Evolutionary conservation across 176 grass and related monocot genomes (phyloP).

Genomic region (Aegilops speltoides): DNA sequence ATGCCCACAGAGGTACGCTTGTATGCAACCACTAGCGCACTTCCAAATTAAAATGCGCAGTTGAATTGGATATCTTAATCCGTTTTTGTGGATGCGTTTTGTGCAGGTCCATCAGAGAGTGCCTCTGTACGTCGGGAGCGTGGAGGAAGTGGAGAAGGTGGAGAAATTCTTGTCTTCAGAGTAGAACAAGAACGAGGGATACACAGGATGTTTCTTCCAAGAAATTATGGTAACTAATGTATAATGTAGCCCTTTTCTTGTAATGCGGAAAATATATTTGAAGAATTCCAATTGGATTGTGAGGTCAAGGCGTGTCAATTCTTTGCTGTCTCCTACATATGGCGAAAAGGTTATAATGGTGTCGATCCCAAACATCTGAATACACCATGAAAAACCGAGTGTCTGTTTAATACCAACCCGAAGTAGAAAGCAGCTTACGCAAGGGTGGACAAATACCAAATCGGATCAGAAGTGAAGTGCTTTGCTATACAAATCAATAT

Average conservation of each 20-base stretch:
- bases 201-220: background rate
- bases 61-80: background rate
- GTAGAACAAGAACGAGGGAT: background rate
- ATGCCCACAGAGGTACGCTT: slow-evolving; percentile 64
- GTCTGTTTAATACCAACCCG: too few species aligned
- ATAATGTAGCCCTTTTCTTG: slow-evolving; percentile 22
- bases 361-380: background rate
- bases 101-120: slow-evolving; percentile 93
- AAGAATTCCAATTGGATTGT: background rate
- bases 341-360: background rate
- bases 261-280: background rate
- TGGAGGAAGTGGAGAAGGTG: slow-evolving; percentile 93
- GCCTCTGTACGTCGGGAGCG: slow-evolving; percentile 92
- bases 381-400: background rate
- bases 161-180: slow-evolving; percentile 84
- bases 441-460: too few species aligned
- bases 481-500: too few species aligned
- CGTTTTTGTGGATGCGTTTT: background rate
- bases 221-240: background rate
- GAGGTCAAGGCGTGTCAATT: background rate
- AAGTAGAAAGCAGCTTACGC: too few species aligned
- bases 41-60: background rate
- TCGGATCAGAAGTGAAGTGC: too few species aligned
- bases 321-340: background rate
- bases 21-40: background rate